A percentile compares a stretch with the other conserved stretches of the same genome.
These are phyloP conservation scores for Arthrobotrys sphaeroides DNA, from an alignment of 2,329 filamentous ascomycete genomes.

Conservation along the genomic window DNA sequence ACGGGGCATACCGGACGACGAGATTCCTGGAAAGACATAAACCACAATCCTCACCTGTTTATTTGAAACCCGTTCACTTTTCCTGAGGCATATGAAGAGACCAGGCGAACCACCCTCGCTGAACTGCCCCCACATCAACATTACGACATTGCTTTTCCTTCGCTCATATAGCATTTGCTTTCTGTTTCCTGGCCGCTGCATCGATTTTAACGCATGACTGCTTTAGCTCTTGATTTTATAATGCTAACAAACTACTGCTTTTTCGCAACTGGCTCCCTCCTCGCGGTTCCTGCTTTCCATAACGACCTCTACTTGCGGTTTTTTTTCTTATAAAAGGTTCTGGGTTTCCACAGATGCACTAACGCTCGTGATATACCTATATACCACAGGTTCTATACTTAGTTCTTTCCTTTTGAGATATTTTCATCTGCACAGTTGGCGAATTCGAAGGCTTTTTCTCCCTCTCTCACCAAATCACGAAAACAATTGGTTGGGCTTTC, in stretches of 20 bases:
- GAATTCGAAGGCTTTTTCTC: slow-evolving; percentile 29
- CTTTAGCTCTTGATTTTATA: slow-evolving; percentile 11
- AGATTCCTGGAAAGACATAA: slow-evolving; percentile 26
- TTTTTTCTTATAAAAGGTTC: not conserved
- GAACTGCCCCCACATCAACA: not conserved
- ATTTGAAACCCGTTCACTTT: not conserved
- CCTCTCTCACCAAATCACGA: not conserved
- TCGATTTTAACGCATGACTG: slow-evolving; percentile 2
- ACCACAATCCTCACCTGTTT: not conserved
- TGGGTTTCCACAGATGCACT: not conserved
- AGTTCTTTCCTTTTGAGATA: not conserved
- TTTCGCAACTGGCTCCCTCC: not conserved
- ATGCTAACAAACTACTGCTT: slow-evolving; percentile 5
- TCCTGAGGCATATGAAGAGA: not conserved
- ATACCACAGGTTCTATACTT: slow-evolving; percentile 5
- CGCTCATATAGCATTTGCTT: slow-evolving; percentile 1
- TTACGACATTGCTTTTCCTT: slow-evolving; percentile 3
- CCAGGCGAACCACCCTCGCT: slow-evolving; percentile 2
- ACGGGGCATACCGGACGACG: slow-evolving; percentile 34
- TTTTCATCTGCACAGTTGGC: slow-evolving; percentile 27
- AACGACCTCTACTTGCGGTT: too few species aligned
- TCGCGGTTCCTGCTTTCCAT: not conserved
- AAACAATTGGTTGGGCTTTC: slow-evolving; percentile 15
- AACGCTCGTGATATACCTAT: slow-evolving; percentile 4
- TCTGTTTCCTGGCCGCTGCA: not conserved